Conservation (phyloP, 208 protist genomes). For the Trypanosoma boissoni region DNA sequence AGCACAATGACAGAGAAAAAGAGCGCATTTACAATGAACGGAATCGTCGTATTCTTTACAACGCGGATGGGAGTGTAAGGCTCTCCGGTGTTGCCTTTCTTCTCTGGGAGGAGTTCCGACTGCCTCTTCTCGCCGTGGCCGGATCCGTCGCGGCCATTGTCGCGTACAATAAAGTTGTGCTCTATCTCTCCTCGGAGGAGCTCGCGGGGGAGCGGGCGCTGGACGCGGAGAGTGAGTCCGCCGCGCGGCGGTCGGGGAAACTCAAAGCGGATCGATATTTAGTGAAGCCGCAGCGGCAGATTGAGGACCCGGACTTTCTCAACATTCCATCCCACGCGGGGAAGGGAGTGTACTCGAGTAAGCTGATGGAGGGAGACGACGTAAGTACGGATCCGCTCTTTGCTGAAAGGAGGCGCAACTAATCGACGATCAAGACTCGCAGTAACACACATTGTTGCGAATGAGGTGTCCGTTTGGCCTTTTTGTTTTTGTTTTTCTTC, state of each 20-base stretch:
- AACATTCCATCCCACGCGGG: slow-evolving; percentile 66
- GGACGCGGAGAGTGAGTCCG: slow-evolving; percentile 43
- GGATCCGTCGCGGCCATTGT: slow-evolving; percentile 30
- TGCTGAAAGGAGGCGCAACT: slow-evolving; percentile 21
- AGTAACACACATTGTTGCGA: not conserved
- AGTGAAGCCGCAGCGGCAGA: slow-evolving; percentile 64
- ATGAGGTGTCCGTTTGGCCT: not conserved
- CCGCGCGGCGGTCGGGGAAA: slow-evolving; percentile 51
- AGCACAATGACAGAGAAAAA: slow-evolving; percentile 54
- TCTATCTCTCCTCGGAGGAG: slow-evolving; percentile 39
- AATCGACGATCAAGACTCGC: slow-evolving; percentile 18
- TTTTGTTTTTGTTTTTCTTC: slow-evolving; percentile 14
- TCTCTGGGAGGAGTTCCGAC: slow-evolving; percentile 62
- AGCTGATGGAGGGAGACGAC: slow-evolving; percentile 52
- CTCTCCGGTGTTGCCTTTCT: slow-evolving; percentile 37
- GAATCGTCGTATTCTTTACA: slow-evolving; percentile 54
- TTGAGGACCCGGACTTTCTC: slow-evolving; percentile 76
- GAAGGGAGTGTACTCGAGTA: slow-evolving; percentile 58
- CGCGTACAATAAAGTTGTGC: slow-evolving; percentile 52
- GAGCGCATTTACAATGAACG: slow-evolving; percentile 58
- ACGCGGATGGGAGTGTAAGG: slow-evolving; percentile 50
- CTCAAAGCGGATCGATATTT: slow-evolving; percentile 62
- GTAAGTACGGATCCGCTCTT: slow-evolving; percentile 27
- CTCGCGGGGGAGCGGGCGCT: slow-evolving; percentile 29
- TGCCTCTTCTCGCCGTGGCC: slow-evolving; percentile 31